Conservation (phyloP, 208 protist species). For the Herpetomonas muscarum region DNA sequence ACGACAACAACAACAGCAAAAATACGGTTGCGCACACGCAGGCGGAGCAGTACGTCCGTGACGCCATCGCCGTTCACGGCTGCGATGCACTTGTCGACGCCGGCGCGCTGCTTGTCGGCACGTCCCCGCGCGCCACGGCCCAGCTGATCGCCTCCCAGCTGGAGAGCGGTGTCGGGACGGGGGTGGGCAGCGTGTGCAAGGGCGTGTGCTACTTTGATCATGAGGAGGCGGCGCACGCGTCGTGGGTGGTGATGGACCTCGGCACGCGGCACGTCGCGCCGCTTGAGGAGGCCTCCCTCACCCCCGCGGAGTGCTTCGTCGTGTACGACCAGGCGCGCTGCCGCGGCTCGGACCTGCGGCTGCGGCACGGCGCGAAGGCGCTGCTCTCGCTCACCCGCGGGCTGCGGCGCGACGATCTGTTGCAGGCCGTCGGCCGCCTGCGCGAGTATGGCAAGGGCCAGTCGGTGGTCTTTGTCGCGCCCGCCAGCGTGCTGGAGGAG, state of each 20-base stretch:
- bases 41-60: not conserved
- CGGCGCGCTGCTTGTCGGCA: not conserved
- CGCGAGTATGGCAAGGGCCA: not conserved
- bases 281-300: not conserved
- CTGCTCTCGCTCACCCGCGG: not conserved
- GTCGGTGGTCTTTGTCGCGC: conserved; percentile 2
- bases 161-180: not conserved
- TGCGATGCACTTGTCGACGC: conserved; percentile 1
- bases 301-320: conserved; percentile 1
- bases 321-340: conserved; percentile 11
- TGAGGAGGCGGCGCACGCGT: not conserved
- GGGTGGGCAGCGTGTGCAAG: too few relatives aligned
- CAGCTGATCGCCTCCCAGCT: too few relatives aligned
- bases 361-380: not conserved
- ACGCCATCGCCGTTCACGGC: not conserved
- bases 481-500: not conserved
- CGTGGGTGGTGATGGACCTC: not conserved
- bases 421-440: conserved; percentile 9
- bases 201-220: conserved; percentile 11
- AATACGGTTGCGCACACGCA: not conserved
- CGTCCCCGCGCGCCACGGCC: not conserved
- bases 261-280: not conserved
- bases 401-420: not conserved
- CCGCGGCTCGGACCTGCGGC: conserved; percentile 8
- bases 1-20: too few relatives aligned